A percentile compares a stretch with the other conserved stretches of the same genome.
These are phyloP conservation scores for Arthrinium phaeospermum DNA, from an alignment of 2,329 filamentous ascomycete species.

Conservation along the genomic window DNA sequence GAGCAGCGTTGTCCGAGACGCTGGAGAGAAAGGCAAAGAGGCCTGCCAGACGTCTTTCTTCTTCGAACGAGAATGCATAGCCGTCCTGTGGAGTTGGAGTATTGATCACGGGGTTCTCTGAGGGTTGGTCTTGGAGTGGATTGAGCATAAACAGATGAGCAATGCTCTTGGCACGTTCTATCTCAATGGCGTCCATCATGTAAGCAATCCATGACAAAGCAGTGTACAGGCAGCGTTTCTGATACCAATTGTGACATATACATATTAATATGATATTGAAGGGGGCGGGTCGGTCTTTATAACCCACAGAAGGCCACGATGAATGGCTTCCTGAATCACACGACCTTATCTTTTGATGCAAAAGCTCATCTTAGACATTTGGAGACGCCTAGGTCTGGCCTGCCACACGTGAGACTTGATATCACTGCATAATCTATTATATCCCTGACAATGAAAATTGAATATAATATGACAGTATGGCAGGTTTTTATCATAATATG, in stretches of 20 bases:
- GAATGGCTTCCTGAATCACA: not conserved
- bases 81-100: too few species aligned
- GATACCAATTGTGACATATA: not conserved
- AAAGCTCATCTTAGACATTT: too few species aligned
- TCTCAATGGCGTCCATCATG: slow-evolving; percentile 17
- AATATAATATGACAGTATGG: too few species aligned
- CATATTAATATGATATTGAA: not conserved
- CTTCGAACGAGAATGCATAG: too few species aligned
- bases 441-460: too few species aligned
- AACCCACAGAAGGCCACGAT: not conserved
- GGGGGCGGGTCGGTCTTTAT: not conserved
- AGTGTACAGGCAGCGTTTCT: too few species aligned
- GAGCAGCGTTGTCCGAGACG: slow-evolving; percentile 33
- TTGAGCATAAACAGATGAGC: slow-evolving; percentile 34
- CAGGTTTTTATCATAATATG: too few species aligned
- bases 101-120: slow-evolving; percentile 15
- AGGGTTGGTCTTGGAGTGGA: slow-evolving; percentile 27
- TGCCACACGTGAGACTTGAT: too few species aligned
- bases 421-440: too few species aligned
- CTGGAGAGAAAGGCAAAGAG: slow-evolving; percentile 42
- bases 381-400: too few species aligned
- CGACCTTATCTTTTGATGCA: too few species aligned
- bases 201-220: not conserved
- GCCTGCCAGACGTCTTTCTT: slow-evolving; percentile 36
- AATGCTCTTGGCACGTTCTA: slow-evolving; percentile 34